Evolutionary conservation across 164 flowering plant species (phyloP), one percentile per base, ranked within the genome.

Genomic region (Vitis vinifera): DNA sequence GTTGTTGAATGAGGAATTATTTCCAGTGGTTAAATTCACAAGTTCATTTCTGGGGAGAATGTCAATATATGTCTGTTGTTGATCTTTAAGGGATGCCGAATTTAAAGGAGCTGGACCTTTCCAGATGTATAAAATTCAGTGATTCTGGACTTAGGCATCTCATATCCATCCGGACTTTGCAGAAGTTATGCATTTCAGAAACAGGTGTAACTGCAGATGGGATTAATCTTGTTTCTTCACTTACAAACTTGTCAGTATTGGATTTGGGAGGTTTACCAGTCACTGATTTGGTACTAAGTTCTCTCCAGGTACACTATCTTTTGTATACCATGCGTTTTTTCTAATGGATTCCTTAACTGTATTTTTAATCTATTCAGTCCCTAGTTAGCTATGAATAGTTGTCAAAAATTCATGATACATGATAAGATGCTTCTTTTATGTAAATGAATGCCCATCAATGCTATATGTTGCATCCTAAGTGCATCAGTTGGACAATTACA

Each of bases 191-290:
- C 73, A 59, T 95, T 67, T 76, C 99, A 58, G 87, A 88, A 81
- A 93, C 99, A 31, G 82, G 89, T 44, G 68, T 93, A 7, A 88
- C 89, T 7, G 84, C 84, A 14, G 71, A 79, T 60, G 99, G 91
- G 13, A 71, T 93, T 63, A 64, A 37, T 14, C 82, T 75, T 57
- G 86, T 95, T 12, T 74, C 92, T 70, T 81, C 91, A n/a, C 89
- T 95, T 55, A 70, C 51, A 51, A 79, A 83, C 52, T 73, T 95
- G 71, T 78, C 78, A 53, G 44, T 79, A 44, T 81, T 95, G 80
- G 97, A 92, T 79, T 78, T 95, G 81, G 99, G 99, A 71, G 99
- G 98, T 57, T 78, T 95, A 57, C 94, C 91, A 66, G 91, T 90
- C 59, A 89, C 91, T 66, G 97, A 95, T 81, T 29, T 12, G 48